Evolutionary conservation across 495 filamentous ascomycete genomes (phyloP).

Genomic region (Chaetomium cochliodes): DNA sequence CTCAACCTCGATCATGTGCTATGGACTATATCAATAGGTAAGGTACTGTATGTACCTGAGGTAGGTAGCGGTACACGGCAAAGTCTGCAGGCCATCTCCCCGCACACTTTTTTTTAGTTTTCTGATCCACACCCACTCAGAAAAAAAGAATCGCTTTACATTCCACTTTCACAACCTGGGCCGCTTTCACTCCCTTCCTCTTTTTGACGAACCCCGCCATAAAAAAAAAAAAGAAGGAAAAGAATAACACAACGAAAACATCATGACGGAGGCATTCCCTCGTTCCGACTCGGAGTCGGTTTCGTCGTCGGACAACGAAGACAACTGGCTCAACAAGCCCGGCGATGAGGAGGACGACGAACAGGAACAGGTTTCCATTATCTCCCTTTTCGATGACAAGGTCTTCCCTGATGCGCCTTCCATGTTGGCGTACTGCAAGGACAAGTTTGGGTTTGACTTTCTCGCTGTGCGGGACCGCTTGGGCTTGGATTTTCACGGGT

Average conservation of each 20-base stretch:
- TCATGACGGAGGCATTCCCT: constrained; percentile 32
- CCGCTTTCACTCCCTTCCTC: neutral
- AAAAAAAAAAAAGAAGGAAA: constrained; percentile 5
- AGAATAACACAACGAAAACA: neutral
- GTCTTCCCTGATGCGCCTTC: constrained; percentile 61
- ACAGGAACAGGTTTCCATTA: constrained; percentile 56
- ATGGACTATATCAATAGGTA: no score
- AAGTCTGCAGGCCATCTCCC: constrained; percentile 13
- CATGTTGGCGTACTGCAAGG: constrained; percentile 72
- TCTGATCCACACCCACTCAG: constrained; percentile 12
- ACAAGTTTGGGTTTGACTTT: constrained; percentile 73
- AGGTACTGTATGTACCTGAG: neutral
- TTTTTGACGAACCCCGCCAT: neutral
- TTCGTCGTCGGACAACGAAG: constrained; percentile 50
- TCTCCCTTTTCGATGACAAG: constrained; percentile 69
- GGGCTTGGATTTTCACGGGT: constrained; percentile 75
- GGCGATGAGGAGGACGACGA: constrained; percentile 54
- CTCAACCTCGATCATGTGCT: no score
- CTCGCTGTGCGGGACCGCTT: constrained; percentile 60
- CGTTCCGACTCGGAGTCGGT: constrained; percentile 17
- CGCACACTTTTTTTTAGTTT: constrained; percentile 8
- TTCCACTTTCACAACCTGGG: neutral
- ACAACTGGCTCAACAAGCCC: constrained; percentile 69
- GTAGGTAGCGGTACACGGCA: neutral
- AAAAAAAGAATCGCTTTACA: constrained; percentile 3